Evolutionary conservation across 371 early-diverging fungal species (phyloP).

Genomic region (Coemansia sp.): DNA sequence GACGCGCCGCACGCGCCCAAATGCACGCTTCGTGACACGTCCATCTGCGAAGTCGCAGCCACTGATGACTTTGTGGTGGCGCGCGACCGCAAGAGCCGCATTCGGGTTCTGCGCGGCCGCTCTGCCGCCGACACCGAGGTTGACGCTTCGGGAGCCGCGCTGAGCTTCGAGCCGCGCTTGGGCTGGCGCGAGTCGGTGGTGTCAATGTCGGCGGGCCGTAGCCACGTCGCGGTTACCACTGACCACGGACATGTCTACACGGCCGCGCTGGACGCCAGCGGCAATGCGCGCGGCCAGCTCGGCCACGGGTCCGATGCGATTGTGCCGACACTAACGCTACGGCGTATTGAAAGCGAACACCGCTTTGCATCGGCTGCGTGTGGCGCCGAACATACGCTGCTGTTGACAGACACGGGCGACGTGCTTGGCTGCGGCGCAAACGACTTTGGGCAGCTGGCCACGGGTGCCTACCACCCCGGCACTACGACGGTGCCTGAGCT

Average conservation of each 20-base stretch:
- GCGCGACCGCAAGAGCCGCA: slow-evolving; percentile 29
- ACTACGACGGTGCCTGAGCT: slow-evolving; percentile 19
- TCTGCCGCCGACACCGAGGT: neutral
- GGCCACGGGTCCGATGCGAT: slow-evolving; percentile 16
- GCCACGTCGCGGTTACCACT: slow-evolving; percentile 42
- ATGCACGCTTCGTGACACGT: slow-evolving; percentile 23
- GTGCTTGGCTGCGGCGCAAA: slow-evolving; percentile 43
- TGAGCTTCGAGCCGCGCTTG: slow-evolving; percentile 32
- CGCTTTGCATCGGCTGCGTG: slow-evolving; percentile 24
- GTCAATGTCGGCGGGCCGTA: slow-evolving; percentile 42
- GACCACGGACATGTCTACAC: slow-evolving; percentile 40
- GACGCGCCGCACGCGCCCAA: slow-evolving; percentile 27
- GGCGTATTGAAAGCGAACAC: slow-evolving; percentile 16
- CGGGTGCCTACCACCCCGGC: slow-evolving; percentile 19
- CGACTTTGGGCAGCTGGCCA: slow-evolving; percentile 45
- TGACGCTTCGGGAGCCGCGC: neutral
- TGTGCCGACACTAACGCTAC: slow-evolving; percentile 16
- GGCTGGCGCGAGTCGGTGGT: slow-evolving; percentile 47
- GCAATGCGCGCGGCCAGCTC: slow-evolving; percentile 34
- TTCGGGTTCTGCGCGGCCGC: slow-evolving; percentile 25
- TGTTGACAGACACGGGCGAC: slow-evolving; percentile 29
- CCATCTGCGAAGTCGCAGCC: slow-evolving; percentile 29
- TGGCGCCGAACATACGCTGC: slow-evolving; percentile 33
- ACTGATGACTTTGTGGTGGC: slow-evolving; percentile 24
- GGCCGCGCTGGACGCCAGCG: slow-evolving; percentile 24